Conservation (phyloP, 495 filamentous ascomycete species). For the Xylaria scruposa region DNA sequence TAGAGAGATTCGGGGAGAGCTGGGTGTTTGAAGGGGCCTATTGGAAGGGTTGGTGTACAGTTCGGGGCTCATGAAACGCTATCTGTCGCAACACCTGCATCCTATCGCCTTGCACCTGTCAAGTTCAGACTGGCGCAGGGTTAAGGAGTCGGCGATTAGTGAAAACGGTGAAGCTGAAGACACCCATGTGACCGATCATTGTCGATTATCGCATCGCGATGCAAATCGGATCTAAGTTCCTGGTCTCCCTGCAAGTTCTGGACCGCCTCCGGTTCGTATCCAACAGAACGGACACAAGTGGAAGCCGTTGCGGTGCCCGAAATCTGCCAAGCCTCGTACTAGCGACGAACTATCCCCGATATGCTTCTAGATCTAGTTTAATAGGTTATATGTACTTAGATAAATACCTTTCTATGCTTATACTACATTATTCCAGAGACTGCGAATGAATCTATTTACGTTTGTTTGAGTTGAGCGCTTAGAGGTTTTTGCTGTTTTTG, state of each 20-base stretch:
- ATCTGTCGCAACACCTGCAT: constrained; percentile 16
- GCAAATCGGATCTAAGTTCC: neutral
- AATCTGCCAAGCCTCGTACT: constrained; percentile 8
- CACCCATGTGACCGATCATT: constrained; percentile 13
- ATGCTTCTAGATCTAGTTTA: neutral
- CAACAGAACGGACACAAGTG: neutral
- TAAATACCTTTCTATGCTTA: neutral
- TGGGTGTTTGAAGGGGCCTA: constrained; percentile 3
- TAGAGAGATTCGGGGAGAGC: neutral
- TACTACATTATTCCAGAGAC: neutral
- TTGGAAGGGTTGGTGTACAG: neutral
- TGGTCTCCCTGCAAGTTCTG: constrained; percentile 6
- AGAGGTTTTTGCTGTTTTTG: neutral
- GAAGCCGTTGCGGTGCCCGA: neutral
- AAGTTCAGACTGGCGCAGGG: constrained; percentile 19
- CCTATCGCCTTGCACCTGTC: constrained; percentile 8
- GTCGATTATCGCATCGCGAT: neutral
- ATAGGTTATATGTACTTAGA: neutral
- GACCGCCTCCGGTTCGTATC: neutral
- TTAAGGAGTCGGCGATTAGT: neutral
- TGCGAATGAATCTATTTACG: neutral
- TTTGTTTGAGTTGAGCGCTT: neutral
- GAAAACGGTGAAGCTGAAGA: neutral
- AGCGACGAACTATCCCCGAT: neutral
- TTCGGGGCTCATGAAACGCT: constrained; percentile 16